phyloP scores from a whole-genome alignment of 768 basidiomycete species.

The Naganishia vishniacii region DNA sequence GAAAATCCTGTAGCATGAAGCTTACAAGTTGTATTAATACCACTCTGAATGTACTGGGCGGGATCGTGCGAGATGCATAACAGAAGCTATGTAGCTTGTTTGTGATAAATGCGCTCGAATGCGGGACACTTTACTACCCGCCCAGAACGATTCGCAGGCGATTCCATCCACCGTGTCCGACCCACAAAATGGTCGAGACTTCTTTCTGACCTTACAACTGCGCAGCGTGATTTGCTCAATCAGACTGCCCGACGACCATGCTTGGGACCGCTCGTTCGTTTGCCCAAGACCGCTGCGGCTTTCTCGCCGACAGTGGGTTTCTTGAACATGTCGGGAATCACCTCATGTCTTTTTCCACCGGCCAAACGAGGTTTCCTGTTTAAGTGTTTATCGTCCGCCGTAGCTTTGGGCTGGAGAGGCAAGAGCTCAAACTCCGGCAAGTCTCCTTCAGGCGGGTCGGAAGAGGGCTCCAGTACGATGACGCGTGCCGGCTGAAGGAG shows the following conservation, averaged over 20 bases:
- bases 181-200: too few species aligned
- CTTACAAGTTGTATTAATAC: too few species aligned
- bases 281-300: conserved; percentile 2
- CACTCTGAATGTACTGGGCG: too few species aligned
- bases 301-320: conserved; percentile 7
- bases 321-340: background rate
- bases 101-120: too few species aligned
- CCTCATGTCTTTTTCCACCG: conserved; percentile 1
- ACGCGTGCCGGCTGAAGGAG: background rate
- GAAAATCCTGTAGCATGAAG: too few species aligned
- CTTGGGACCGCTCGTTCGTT: conserved; percentile 7
- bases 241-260: background rate
- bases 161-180: too few species aligned
- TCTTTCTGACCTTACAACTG: too few species aligned
- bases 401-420: background rate
- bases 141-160: too few species aligned
- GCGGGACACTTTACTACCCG: too few species aligned
- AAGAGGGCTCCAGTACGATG: background rate
- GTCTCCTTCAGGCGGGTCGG: conserved; percentile 7
- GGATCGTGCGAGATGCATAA: too few species aligned
- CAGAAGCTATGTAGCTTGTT: too few species aligned
- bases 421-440: background rate
- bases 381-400: background rate
- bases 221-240: background rate
- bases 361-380: background rate